Evolutionary conservation across 228 moss, liverwort and hornwort species (phyloP).

Genomic region (Sphagnum magellanicum): DNA sequence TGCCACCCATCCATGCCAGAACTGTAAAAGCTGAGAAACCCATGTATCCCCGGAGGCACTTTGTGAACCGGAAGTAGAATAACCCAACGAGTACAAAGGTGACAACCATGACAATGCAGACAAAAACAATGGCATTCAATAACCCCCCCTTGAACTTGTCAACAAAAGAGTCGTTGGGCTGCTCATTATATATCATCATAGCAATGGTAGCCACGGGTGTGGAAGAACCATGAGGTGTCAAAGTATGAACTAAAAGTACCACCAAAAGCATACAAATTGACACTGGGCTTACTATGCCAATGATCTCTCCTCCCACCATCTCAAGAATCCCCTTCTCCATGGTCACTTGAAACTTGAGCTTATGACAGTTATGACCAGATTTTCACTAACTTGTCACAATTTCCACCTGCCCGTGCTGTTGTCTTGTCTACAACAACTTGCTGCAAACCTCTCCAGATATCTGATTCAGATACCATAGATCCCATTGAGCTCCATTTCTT

Average conservation of each 20-base stretch:
- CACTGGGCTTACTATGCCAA: conserved; percentile 81
- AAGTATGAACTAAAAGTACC: conserved; percentile 66
- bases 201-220: conserved; percentile 69
- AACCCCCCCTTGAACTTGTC: conserved; percentile 89
- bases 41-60: conserved; percentile 72
- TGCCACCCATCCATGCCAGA: conserved; percentile 88
- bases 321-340: conserved; percentile 24
- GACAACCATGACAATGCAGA: conserved; percentile 71
- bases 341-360: too few relatives aligned
- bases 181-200: conserved; percentile 91
- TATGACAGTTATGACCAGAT: too few relatives aligned
- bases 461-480: too few relatives aligned
- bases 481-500: too few relatives aligned
- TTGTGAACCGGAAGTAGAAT: conserved; percentile 87
- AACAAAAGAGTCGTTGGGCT: conserved; percentile 70
- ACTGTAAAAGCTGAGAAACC: conserved; percentile 88
- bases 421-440: too few relatives aligned
- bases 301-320: conserved; percentile 73
- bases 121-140: conserved; percentile 86
- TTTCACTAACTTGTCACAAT: too few relatives aligned
- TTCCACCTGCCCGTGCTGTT: too few relatives aligned
- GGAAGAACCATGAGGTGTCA: conserved; percentile 68
- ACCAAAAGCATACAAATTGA: conserved; percentile 97
- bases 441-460: too few relatives aligned
- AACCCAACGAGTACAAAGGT: conserved; percentile 76